Evolutionary conservation across 495 filamentous ascomycete species (phyloP).

Genomic region (Poronia punctata): DNA sequence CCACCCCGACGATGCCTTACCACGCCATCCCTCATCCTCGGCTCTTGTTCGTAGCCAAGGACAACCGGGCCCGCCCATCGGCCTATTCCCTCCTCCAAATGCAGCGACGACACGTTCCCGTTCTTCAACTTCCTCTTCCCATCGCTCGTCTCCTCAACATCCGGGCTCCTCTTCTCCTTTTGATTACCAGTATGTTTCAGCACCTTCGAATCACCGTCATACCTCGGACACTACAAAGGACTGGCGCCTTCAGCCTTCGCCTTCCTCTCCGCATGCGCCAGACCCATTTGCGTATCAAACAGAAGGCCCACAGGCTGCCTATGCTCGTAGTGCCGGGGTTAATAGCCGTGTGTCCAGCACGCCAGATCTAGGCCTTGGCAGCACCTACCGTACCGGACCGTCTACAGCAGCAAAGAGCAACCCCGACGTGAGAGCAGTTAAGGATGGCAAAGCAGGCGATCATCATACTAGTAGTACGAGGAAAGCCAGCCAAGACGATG

Average conservation of each 20-base stretch:
- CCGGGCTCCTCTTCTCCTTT: constrained; percentile 34
- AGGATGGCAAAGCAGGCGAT: constrained; percentile 19
- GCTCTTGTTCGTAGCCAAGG: constrained; percentile 11
- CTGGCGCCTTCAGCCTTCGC: constrained; percentile 7
- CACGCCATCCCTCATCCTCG: constrained; percentile 10
- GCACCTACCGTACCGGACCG: constrained; percentile 8
- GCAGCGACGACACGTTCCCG: constrained; percentile 25
- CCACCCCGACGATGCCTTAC: constrained; percentile 8
- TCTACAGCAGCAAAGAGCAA: constrained; percentile 13
- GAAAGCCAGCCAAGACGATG: constrained; percentile 10
- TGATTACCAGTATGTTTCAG: constrained; percentile 34
- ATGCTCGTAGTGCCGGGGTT: constrained; percentile 15
- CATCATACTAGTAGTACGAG: constrained; percentile 11
- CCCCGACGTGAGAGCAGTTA: constrained; percentile 16
- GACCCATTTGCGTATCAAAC: constrained; percentile 40
- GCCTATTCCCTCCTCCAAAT: constrained; percentile 32
- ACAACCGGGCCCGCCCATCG: constrained; percentile 26
- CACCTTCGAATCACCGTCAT: constrained; percentile 22
- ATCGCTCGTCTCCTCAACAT: constrained; percentile 11
- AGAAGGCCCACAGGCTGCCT: constrained; percentile 22
- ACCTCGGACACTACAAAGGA: constrained; percentile 26
- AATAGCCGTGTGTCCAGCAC: constrained; percentile 12
- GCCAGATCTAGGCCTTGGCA: constrained; percentile 6
- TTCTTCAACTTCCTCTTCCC: constrained; percentile 25
- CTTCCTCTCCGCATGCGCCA: constrained; percentile 7